These are phyloP conservation scores for Fistulifera pelliculosa DNA, from an alignment of 108 stramenopile genomes.

Conservation along the genomic window DNA sequence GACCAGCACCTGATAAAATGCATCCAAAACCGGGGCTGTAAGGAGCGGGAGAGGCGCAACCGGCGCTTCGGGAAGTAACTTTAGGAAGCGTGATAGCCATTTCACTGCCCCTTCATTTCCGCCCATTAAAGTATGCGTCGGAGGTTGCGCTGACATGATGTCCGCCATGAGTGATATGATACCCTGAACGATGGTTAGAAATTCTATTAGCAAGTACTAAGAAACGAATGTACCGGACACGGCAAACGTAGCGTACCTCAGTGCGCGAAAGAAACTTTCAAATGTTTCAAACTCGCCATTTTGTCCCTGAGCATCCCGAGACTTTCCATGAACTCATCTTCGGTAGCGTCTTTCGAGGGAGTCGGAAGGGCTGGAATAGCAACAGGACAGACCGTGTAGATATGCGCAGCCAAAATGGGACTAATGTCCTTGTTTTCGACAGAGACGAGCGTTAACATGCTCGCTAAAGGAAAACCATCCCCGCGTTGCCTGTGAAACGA, in stretches of 20 bases:
- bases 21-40: constrained; percentile 77
- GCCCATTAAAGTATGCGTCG: constrained; percentile 52
- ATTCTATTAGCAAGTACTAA: too few species aligned
- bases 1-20: constrained; percentile 78
- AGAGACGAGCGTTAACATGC: constrained; percentile 53
- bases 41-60: constrained; percentile 50
- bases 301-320: constrained; percentile 74
- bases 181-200: too few species aligned
- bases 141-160: constrained; percentile 62
- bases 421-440: constrained; percentile 46
- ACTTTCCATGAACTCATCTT: constrained; percentile 66
- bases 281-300: constrained; percentile 75
- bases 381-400: constrained; percentile 77
- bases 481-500: constrained; percentile 42
- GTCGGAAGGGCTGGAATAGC: constrained; percentile 62
- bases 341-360: constrained; percentile 23
- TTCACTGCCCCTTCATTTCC: constrained; percentile 59
- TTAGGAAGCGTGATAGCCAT: constrained; percentile 73
- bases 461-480: constrained; percentile 79
- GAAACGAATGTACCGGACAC: neutral
- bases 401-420: constrained; percentile 60
- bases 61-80: constrained; percentile 47
- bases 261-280: constrained; percentile 71
- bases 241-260: constrained; percentile 30
- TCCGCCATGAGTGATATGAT: constrained; percentile 74